Evolutionary conservation across 2,329 filamentous ascomycete genomes (phyloP), one percentile per base, ranked within the genome.

Genomic region (Myotisia sp.): DNA sequence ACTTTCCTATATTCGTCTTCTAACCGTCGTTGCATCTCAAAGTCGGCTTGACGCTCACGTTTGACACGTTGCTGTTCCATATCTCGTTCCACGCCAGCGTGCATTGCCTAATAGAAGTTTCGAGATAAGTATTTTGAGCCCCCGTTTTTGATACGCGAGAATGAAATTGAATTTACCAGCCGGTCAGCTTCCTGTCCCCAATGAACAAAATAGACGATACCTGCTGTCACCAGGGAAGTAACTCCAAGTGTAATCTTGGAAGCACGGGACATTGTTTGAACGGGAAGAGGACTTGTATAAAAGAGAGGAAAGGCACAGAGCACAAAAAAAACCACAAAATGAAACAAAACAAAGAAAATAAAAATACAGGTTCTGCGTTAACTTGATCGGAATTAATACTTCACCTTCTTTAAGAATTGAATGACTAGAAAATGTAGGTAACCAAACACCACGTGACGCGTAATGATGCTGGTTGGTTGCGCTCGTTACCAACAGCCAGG

Each of bases 51-150:
- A 39, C 90, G 77, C 57, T 98, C 90, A 45, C 74, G 71, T 62
- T 94, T 94, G 44, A 94, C 56, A 29, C 81, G 76, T 55, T 93
- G 86, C 52, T 92, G 84, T 53, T 95, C 87, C 68, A 94, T 80
- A 52, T 98, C 90, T 43, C 87, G 81, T 44, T 95, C 65, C 26
- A 98, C 90, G 28, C 90, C 90, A 45, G 79, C 74, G 52, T 98
- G 90, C 90, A 98, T 98, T 37, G 83, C 81, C 90, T 61, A 42
- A 16, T 6, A 30, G 38, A 29, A 24, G 34, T 45, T 37, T 39
- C 14, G 42, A 29, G 43, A 37, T 30, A 29, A 34, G 33, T 39
- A 13, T 39, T 26, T 23, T 26, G 6, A 5, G 17, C 8, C 28
- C 9, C n/a, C 16, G 10, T 12, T 3, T 5, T 17, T 10, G 17